Base-by-base conservation (phyloP, 2,329 filamentous ascomycete species). In the Fusarium mundagurra region DNA sequence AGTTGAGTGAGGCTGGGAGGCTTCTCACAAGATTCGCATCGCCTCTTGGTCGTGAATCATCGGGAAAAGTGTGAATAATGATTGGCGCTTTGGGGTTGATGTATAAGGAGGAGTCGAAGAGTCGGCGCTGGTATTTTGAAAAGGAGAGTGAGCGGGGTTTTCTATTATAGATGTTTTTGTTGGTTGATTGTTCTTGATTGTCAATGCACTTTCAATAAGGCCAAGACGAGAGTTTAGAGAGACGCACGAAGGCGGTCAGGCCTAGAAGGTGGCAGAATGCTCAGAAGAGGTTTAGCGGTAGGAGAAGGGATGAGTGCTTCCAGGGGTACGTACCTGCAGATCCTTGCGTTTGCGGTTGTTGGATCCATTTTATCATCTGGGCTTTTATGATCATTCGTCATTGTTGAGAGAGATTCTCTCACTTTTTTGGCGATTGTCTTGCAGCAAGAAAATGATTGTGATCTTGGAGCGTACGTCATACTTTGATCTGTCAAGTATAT, bases 161-260 rank as follows among this genome's bases (percentile, higher is more conserved):
- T 27, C 33, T 45, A 44, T 55, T 60, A 74, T 39, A 31, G 31
- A 72, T 64, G 50, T 54, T 53, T 69, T 69, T 54, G 61, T 69
- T 64, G 63, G 43, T 63, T 73, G 59, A 57, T 62, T 63, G 44
- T 45, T 31, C 53, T 60, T 31, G 53, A 60, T 60, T 72, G 53
- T 57, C 61, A 74, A 63, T 47, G 41, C 38, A 59, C 67, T 65
- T 61, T 54, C 47, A 63, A 50, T 33, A 62, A 62, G 45, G 36
- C 41, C 58, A 53, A 69, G 64, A 58, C 41, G 68, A 69, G 62
- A 67, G 54, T 64, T 61, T 64, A 29, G 64, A 61, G 69, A 76
- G 63, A 67, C 44, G 64, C 51, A 59, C 41, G 36, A 67, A 58
- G 74, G 77, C 77, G 77, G 77, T 78, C 72, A 77, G 61, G 17